Percentiles rank a stretch among this genome's conserved stretches.
Evolutionary conservation across 768 basidiomycete species (phyloP).

Genomic region (Mycena filopes): DNA sequence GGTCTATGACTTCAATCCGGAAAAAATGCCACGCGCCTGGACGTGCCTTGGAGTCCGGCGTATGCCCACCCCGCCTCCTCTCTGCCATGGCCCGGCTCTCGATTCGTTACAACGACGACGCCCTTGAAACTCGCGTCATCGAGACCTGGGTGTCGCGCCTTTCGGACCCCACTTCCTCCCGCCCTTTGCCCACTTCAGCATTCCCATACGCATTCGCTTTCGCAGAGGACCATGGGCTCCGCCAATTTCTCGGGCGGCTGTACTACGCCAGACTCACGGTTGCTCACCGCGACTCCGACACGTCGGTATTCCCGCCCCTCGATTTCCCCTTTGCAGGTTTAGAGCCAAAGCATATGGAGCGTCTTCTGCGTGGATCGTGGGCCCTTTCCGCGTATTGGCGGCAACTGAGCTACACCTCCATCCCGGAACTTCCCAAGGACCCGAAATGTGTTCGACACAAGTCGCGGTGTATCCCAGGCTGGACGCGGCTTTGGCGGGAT

Average conservation of each 20-base stretch:
- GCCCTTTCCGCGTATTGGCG: background rate
- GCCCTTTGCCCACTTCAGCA: background rate
- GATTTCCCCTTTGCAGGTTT: conserved; percentile 11
- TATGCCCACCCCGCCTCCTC: conserved; percentile 1
- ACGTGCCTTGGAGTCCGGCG: background rate
- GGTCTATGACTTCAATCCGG: conserved; percentile 15
- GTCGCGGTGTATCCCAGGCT: background rate
- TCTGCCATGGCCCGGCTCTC: background rate
- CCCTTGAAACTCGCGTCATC: background rate
- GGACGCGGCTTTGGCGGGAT: background rate
- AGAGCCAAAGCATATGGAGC: background rate
- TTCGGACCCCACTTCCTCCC: background rate
- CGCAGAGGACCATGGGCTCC: conserved; percentile 5
- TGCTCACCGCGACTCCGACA: background rate
- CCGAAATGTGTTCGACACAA: background rate
- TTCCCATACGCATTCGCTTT: background rate
- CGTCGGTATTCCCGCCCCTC: background rate
- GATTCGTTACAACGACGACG: background rate
- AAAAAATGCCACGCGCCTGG: background rate
- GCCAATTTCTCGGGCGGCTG: conserved; percentile 14
- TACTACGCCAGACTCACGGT: conserved; percentile 1
- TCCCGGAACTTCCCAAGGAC: background rate
- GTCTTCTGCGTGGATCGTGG: conserved; percentile 11
- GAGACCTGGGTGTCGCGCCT: conserved; percentile 1
- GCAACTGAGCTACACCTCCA: background rate